phyloP scores from a whole-genome alignment of 345 rosid species.

The Citrus inodora region DNA sequence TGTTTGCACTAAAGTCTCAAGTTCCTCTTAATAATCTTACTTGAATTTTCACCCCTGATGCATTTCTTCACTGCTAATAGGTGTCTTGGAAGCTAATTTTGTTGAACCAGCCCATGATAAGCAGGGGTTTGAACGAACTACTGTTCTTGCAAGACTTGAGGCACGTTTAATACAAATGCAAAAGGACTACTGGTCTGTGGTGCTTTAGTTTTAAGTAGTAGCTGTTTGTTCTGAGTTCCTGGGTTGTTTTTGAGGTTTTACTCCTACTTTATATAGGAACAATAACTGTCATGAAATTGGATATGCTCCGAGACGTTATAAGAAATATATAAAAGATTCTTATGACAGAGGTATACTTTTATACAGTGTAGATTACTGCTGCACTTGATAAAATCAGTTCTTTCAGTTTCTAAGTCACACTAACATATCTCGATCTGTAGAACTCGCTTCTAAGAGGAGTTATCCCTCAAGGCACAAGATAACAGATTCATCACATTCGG shows the following conservation, averaged over 20 bases:
- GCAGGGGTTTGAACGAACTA: slow-evolving; percentile 94
- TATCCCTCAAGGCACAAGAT: slow-evolving; percentile 24
- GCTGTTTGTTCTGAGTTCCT: neutral
- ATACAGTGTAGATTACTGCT: slow-evolving; percentile 7
- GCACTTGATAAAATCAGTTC: neutral
- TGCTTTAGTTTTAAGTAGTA: slow-evolving; percentile 5
- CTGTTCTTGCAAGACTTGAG: slow-evolving; percentile 87
- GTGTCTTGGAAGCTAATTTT: slow-evolving; percentile 92
- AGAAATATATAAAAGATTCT: slow-evolving; percentile 30
- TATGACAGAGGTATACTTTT: slow-evolving; percentile 39
- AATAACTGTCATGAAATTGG: slow-evolving; percentile 75
- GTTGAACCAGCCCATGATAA: slow-evolving; percentile 97
- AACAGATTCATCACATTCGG: slow-evolving; percentile 25
- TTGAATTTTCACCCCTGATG: slow-evolving; percentile 12
- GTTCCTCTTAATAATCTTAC: neutral
- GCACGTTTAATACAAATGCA: slow-evolving; percentile 73
- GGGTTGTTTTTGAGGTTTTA: neutral
- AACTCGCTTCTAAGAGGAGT: slow-evolving; percentile 37
- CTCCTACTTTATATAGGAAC: slow-evolving; percentile 38
- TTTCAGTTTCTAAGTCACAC: neutral
- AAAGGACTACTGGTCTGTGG: slow-evolving; percentile 72
- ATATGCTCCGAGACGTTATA: slow-evolving; percentile 58
- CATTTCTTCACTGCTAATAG: slow-evolving; percentile 33
- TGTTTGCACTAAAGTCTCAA: slow-evolving; percentile 7
- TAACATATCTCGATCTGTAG: slow-evolving; percentile 28